phyloP scores from a whole-genome alignment of 768 basidiomycete species.

The Tricholoma flavovirens region DNA sequence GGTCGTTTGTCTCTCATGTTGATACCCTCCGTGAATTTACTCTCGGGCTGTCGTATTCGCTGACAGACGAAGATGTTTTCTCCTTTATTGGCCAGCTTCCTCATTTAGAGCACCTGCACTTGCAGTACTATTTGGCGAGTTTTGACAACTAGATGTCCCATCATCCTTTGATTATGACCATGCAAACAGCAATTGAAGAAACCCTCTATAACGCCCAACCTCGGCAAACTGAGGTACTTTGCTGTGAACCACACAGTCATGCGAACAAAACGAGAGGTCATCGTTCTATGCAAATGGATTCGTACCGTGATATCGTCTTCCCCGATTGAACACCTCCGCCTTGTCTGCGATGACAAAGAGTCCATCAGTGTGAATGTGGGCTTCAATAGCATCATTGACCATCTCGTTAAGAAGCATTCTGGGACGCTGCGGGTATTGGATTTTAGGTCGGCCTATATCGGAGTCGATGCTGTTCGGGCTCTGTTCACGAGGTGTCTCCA shows the following conservation, averaged over 20 bases:
- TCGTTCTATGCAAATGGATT: constrained; percentile 32
- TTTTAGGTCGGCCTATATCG: constrained; percentile 12
- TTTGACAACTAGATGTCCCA: neutral
- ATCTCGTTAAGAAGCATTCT: constrained; percentile 27
- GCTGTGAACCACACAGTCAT: constrained; percentile 23
- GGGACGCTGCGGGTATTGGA: constrained; percentile 25
- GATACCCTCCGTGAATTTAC: constrained; percentile 31
- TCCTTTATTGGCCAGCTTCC: constrained; percentile 37
- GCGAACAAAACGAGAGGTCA: constrained; percentile 13
- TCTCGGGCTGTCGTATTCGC: constrained; percentile 54
- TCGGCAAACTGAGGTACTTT: constrained; percentile 26
- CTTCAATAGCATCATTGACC: constrained; percentile 30
- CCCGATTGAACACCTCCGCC: constrained; percentile 24
- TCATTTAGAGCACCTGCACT: constrained; percentile 31
- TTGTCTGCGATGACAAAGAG: constrained; percentile 21
- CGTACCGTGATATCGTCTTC: constrained; percentile 25
- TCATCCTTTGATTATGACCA: neutral
- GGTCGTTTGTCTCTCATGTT: constrained; percentile 35
- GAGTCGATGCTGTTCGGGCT: constrained; percentile 13
- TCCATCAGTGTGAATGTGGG: constrained; percentile 10
- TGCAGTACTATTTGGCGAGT: constrained; percentile 50
- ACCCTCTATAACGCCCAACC: constrained; percentile 16
- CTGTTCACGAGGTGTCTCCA: constrained; percentile 25
- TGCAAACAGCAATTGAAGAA: constrained; percentile 37
- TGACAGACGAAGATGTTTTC: constrained; percentile 49